Conservation (phyloP, 495 filamentous ascomycete species). For the Lentithecium fluviatile region DNA sequence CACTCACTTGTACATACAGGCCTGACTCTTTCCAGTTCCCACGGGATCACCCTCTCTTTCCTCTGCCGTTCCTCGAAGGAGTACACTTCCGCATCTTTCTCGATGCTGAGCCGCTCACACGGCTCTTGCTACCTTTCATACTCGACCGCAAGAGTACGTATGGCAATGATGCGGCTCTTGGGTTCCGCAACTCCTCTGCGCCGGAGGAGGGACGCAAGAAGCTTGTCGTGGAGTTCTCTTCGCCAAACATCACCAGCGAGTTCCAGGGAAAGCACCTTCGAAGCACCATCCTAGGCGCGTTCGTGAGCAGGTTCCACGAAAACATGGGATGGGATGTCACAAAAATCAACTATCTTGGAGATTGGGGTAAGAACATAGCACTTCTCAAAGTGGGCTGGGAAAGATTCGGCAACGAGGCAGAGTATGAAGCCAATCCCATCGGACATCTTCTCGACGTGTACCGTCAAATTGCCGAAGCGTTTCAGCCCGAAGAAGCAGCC, state of each 20-base stretch:
- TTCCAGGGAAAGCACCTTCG: slow-evolving; percentile 69
- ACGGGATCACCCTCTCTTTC: slow-evolving; percentile 14
- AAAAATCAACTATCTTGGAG: slow-evolving; percentile 65
- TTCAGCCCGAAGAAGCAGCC: slow-evolving; percentile 20
- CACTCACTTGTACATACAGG: neutral
- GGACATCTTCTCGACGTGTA: slow-evolving; percentile 66
- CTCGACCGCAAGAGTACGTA: slow-evolving; percentile 53
- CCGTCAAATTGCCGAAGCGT: slow-evolving; percentile 50
- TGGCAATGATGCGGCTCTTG: slow-evolving; percentile 64
- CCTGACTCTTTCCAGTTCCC: slow-evolving; percentile 14
- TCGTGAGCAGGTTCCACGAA: slow-evolving; percentile 56
- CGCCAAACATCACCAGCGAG: slow-evolving; percentile 64
- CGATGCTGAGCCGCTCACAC: slow-evolving; percentile 11
- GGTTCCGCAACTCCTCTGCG: slow-evolving; percentile 66
- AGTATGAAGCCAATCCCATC: slow-evolving; percentile 57
- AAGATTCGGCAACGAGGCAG: slow-evolving; percentile 59
- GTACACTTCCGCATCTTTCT: slow-evolving; percentile 21
- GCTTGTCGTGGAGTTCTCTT: slow-evolving; percentile 56
- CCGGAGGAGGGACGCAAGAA: slow-evolving; percentile 69
- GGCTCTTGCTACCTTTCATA: slow-evolving; percentile 22
- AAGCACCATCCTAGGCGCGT: slow-evolving; percentile 66
- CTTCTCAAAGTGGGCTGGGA: slow-evolving; percentile 60
- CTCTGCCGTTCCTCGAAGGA: slow-evolving; percentile 18
- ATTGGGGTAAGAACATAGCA: slow-evolving; percentile 69
- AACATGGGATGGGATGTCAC: slow-evolving; percentile 44